Conservation (phyloP, 257 asterid species). For the Nicotiana noctiflora region DNA sequence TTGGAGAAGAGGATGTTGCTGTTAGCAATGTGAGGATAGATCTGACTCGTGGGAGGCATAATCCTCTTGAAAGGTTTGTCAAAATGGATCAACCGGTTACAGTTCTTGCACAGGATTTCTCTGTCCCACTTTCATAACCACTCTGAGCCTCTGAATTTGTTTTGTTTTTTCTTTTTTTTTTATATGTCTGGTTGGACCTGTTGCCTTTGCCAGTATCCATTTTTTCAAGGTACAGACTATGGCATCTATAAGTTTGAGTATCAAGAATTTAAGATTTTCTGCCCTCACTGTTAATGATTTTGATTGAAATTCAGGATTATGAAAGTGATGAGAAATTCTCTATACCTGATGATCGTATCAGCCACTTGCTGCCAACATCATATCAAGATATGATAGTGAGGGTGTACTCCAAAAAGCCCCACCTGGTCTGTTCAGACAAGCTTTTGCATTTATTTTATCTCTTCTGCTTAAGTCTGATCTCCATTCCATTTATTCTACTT, state of each 20-base stretch:
- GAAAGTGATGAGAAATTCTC: constrained; percentile 64
- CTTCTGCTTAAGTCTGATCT: constrained; percentile 1
- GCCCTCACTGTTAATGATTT: neutral
- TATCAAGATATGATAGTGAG: constrained; percentile 90
- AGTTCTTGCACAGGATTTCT: neutral
- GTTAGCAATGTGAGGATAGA: constrained; percentile 84
- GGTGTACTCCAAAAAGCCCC: constrained; percentile 84
- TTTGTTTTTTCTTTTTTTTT: constrained; percentile 13
- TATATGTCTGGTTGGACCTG: constrained; percentile 11
- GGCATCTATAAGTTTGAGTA: neutral
- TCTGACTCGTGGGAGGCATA: constrained; percentile 71
- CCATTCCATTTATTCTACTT: neutral
- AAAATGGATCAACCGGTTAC: neutral
- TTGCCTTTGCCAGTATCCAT: constrained; percentile 56
- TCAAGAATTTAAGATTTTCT: neutral
- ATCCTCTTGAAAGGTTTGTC: constrained; percentile 82
- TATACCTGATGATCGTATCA: constrained; percentile 63
- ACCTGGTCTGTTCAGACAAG: constrained; percentile 46
- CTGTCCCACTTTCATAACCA: neutral
- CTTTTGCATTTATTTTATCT: neutral
- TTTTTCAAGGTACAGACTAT: constrained; percentile 74
- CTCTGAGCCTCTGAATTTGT: constrained; percentile 2
- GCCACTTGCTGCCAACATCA: constrained; percentile 86
- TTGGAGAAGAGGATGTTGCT: constrained; percentile 74
- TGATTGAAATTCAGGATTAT: constrained; percentile 49